A percentile compares a stretch with the other conserved stretches of the same genome.
These are phyloP conservation scores for Xylaria sp. DNA, from an alignment of 2,329 filamentous ascomycete species.

Conservation along the genomic window DNA sequence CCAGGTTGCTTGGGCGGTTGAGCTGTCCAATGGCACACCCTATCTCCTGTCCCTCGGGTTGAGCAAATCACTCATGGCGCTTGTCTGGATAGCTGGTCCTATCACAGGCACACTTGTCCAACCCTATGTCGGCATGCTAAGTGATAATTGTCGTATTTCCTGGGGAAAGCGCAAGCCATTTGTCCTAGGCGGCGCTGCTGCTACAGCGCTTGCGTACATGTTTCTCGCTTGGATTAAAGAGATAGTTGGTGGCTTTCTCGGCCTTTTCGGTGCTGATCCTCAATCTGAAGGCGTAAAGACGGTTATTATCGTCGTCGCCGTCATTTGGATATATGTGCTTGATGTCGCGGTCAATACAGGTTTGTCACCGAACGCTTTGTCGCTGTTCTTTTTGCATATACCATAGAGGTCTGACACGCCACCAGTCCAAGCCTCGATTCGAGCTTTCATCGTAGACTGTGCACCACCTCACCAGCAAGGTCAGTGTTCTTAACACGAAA, in stretches of 20 bases:
- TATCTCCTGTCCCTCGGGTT: constrained; percentile 83
- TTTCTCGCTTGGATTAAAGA: constrained; percentile 79
- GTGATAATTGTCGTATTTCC: constrained; percentile 77
- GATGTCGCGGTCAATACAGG: constrained; percentile 96
- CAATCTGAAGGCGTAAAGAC: constrained; percentile 72
- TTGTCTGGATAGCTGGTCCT: constrained; percentile 87
- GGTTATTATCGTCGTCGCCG: constrained; percentile 79
- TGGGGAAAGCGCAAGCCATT: constrained; percentile 87
- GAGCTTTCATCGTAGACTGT: constrained; percentile 93
- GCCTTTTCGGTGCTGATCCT: constrained; percentile 75
- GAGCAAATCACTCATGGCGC: constrained; percentile 82
- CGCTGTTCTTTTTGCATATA: neutral
- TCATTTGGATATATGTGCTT: constrained; percentile 86
- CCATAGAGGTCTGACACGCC: constrained; percentile 28
- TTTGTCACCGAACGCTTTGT: constrained; percentile 52
- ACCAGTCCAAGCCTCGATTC: constrained; percentile 85
- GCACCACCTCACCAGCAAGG: constrained; percentile 89
- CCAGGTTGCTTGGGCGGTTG: constrained; percentile 95
- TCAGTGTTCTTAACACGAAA: constrained; percentile 40
- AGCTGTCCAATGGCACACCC: constrained; percentile 91
- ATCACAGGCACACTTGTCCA: constrained; percentile 82
- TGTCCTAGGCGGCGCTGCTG: constrained; percentile 75
- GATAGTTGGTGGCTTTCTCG: constrained; percentile 73
- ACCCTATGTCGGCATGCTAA: constrained; percentile 83
- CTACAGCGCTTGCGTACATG: constrained; percentile 74